Evolutionary conservation across 2,329 filamentous ascomycete genomes (phyloP), one percentile per base, ranked within the genome.

Genomic region (Furcasterigmium sp.): DNA sequence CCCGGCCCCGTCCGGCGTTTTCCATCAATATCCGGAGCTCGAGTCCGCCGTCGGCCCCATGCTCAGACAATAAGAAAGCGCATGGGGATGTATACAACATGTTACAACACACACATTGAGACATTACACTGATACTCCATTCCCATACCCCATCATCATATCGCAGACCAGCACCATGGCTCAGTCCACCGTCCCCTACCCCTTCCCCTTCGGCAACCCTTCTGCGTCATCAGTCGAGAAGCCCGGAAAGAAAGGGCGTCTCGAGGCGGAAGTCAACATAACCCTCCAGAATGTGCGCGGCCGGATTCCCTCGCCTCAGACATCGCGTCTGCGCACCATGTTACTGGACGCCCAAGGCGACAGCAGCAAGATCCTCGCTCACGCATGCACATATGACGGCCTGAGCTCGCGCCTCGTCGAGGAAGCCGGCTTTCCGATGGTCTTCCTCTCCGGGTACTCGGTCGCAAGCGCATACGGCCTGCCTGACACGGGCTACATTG

Each of bases 401-500:
- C 55, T 73, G 1, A 65, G 60, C 18, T 69, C 69, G 2, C 62
- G 67, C 1, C 54, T 74, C 0, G 61, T 65, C 6, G 64, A 72
- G 43, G 66, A 72, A 47, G 65, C 69, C 2, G 68, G 69, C 0
- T 72, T 72, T 37, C 69, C 69, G 0, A 54, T 72, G 38, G 46
- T 71, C 9, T 73, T 73, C 43, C 54, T 72, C 0, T 60, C 66
- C 0, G 68, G 69, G 0, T 72, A 66, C 45, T 53, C 67, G 0
- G 62, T 72, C 11, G 56, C 69, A 0, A 63, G 58, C 14, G 51
- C 64, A 0, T 61, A 64, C 40, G 65, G 67, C 2, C 55, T 73
- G 0, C 70, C 70, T 0, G 69, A 73, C 47, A 69, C 71, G 1
- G 70, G 70, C 1, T 74, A 73, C 39, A 73, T 73, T 42, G 69